Conservation (phyloP, 75 land plant genomes). For the Sequoia sempervirens region DNA sequence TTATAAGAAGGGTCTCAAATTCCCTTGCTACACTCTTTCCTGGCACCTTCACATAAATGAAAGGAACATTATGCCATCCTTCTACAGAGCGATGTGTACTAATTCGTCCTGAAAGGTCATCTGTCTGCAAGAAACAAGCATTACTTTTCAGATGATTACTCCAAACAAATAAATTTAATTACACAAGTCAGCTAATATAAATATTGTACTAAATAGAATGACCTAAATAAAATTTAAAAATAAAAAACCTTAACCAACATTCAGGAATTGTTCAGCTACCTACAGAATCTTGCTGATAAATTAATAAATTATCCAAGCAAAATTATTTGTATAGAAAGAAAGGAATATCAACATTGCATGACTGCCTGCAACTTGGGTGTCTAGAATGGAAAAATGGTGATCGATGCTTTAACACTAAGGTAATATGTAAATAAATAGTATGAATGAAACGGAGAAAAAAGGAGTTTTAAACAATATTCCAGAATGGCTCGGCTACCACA, state of each 20-base stretch:
- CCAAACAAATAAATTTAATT: neutral
- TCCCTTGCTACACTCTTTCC: constrained; percentile 89
- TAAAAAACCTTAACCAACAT: neutral
- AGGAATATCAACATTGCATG: neutral
- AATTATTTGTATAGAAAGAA: neutral
- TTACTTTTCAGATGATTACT: neutral
- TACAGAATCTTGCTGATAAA: neutral
- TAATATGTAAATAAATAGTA: neutral
- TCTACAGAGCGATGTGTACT: constrained; percentile 61
- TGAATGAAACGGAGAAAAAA: neutral
- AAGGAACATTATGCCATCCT: constrained; percentile 50
- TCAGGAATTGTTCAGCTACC: neutral
- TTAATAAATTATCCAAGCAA: neutral
- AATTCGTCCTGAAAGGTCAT: constrained; percentile 73
- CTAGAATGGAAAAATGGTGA: neutral
- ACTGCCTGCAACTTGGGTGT: neutral
- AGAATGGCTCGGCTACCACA: neutral
- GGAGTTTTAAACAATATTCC: neutral
- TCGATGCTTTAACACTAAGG: neutral
- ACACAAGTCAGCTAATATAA: neutral
- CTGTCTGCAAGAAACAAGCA: constrained; percentile 53
- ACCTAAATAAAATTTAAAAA: neutral
- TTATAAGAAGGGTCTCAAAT: constrained; percentile 84
- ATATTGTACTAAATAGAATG: neutral
- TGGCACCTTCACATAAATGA: constrained; percentile 62